Evolutionary conservation across 495 filamentous ascomycete genomes (phyloP).

Genomic region (Chaetomium cochliodes): DNA sequence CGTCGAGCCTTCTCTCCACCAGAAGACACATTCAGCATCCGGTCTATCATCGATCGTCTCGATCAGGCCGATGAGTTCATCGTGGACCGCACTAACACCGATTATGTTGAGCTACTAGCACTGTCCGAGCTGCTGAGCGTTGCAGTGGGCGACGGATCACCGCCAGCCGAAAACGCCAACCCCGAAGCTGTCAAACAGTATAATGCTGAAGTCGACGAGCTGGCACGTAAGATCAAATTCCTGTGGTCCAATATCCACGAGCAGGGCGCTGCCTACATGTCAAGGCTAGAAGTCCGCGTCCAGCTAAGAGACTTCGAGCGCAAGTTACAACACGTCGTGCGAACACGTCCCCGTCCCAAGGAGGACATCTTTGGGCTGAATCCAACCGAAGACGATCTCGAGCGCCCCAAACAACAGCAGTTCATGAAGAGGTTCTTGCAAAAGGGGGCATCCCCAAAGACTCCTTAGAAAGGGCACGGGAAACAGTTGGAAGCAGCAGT

Average conservation of each 20-base stretch:
- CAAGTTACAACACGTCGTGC: conserved; percentile 65
- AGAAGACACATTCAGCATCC: conserved; percentile 51
- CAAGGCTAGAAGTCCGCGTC: conserved; percentile 70
- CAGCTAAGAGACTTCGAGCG: conserved; percentile 68
- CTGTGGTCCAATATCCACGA: conserved; percentile 73
- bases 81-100: conserved; percentile 47
- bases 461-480: conserved; percentile 5
- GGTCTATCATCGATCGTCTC: conserved; percentile 52
- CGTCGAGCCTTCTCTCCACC: conserved; percentile 46
- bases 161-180: conserved; percentile 31
- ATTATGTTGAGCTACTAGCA: conserved; percentile 66
- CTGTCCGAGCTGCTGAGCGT: conserved; percentile 67
- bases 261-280: conserved; percentile 67
- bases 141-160: conserved; percentile 62
- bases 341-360: conserved; percentile 62
- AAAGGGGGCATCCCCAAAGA: conserved; percentile 12
- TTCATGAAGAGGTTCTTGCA: conserved; percentile 51
- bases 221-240: conserved; percentile 60
- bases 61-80: conserved; percentile 42
- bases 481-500: neutral
- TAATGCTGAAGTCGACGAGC: conserved; percentile 65
- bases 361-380: conserved; percentile 54
- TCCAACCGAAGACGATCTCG: conserved; percentile 31
- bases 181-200: conserved; percentile 51
- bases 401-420: conserved; percentile 38